These are phyloP conservation scores for Sphagnum fallax DNA, from an alignment of 228 moss, liverwort and hornwort genomes.

Conservation along the genomic window DNA sequence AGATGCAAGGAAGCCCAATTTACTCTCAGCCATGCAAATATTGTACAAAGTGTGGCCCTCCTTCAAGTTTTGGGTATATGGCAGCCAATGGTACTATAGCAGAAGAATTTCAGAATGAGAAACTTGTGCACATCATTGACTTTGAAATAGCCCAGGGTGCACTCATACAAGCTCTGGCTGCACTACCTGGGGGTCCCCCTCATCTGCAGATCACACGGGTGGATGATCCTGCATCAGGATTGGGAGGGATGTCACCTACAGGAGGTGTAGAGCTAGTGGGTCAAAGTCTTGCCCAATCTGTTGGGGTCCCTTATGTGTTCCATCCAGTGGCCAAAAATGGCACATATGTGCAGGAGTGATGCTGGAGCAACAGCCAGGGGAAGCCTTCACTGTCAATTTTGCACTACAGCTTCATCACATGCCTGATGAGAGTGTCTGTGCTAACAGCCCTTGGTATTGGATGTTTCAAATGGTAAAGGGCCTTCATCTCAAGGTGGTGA, in stretches of 20 bases:
- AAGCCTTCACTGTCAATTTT: constrained; percentile 67
- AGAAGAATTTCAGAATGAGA: constrained; percentile 69
- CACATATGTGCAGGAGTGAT: constrained; percentile 57
- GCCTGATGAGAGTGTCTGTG: constrained; percentile 59
- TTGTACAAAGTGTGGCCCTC: constrained; percentile 68
- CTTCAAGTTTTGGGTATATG: constrained; percentile 70
- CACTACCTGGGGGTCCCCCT: constrained; percentile 67
- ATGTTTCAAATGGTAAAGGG: constrained; percentile 55
- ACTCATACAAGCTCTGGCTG: constrained; percentile 58
- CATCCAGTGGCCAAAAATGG: constrained; percentile 48
- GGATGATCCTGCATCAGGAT: constrained; percentile 28
- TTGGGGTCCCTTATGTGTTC: constrained; percentile 54
- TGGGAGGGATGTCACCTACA: constrained; percentile 7
- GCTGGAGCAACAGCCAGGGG: constrained; percentile 43
- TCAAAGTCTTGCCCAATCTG: constrained; percentile 48
- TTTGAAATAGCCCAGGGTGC: constrained; percentile 60
- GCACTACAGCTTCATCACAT: constrained; percentile 56
- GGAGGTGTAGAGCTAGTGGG: constrained; percentile 54
- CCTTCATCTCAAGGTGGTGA: constrained; percentile 57
- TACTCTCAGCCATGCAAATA: constrained; percentile 66
- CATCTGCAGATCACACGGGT: constrained; percentile 61
- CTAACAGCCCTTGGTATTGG: constrained; percentile 43
- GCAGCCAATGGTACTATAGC: constrained; percentile 62
- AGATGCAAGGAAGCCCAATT: constrained; percentile 59
- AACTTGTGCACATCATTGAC: constrained; percentile 62